phyloP scores from a whole-genome alignment of 2,329 filamentous ascomycete species.

The Xylariaceae sp. region DNA sequence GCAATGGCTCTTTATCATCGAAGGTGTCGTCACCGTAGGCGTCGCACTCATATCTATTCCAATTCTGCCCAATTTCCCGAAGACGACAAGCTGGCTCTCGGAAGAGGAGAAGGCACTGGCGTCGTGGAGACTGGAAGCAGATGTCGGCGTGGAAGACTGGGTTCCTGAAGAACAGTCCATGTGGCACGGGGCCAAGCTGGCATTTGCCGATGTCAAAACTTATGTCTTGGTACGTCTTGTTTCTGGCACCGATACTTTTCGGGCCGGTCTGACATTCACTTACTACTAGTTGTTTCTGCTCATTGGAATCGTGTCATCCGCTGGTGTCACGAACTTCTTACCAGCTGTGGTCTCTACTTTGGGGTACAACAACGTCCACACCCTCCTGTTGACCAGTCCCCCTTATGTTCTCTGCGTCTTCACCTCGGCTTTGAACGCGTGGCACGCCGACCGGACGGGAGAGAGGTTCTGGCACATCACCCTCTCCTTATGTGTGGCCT shows the following conservation, averaged over 20 bases:
- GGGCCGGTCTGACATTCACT: background rate
- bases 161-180: constrained; percentile 51
- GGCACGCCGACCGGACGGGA: constrained; percentile 65
- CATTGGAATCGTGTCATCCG: constrained; percentile 51
- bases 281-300: constrained; percentile 46
- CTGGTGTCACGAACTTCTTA: constrained; percentile 63
- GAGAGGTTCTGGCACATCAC: constrained; percentile 66
- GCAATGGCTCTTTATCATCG: constrained; percentile 65
- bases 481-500: constrained; percentile 54
- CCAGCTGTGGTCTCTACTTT: constrained; percentile 65
- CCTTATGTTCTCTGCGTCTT: constrained; percentile 60
- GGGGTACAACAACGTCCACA: constrained; percentile 53
- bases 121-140: constrained; percentile 56
- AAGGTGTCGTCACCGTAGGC: constrained; percentile 58
- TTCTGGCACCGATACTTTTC: background rate
- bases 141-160: constrained; percentile 61
- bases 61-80: constrained; percentile 63
- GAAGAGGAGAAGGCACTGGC: constrained; percentile 54
- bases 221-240: constrained; percentile 46
- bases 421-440: constrained; percentile 58
- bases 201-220: constrained; percentile 54
- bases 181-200: constrained; percentile 48
- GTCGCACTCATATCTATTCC: constrained; percentile 54
- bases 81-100: constrained; percentile 51
- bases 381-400: constrained; percentile 59